Conservation (phyloP, 345 rosid species). For the Combretum micranthum region DNA sequence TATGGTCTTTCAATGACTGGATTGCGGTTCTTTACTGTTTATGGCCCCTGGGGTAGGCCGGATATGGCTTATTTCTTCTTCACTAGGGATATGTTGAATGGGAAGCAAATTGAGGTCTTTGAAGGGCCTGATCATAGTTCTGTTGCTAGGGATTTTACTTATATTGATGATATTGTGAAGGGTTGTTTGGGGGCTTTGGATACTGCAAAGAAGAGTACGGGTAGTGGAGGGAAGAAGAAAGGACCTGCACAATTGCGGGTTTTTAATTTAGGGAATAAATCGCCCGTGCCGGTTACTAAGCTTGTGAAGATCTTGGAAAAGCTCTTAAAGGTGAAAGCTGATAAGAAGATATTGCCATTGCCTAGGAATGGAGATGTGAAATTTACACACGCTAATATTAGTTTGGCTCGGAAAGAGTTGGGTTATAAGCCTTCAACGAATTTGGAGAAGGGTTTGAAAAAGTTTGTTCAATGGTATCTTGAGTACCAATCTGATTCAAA, state of each 20-base stretch:
- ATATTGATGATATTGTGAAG: slow-evolving; percentile 61
- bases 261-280: slow-evolving; percentile 56
- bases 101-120: slow-evolving; percentile 40
- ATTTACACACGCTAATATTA: slow-evolving; percentile 57
- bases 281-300: slow-evolving; percentile 46
- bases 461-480: slow-evolving; percentile 72
- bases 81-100: slow-evolving; percentile 47
- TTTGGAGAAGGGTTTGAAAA: slow-evolving; percentile 59
- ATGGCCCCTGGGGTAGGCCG: slow-evolving; percentile 74
- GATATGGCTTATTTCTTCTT: slow-evolving; percentile 75
- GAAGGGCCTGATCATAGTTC: slow-evolving; percentile 45
- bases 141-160: slow-evolving; percentile 65
- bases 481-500: slow-evolving; percentile 37
- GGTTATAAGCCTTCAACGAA: slow-evolving; percentile 50
- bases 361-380: slow-evolving; percentile 70
- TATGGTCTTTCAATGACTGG: slow-evolving; percentile 65
- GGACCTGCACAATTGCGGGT: slow-evolving; percentile 51
- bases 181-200: slow-evolving; percentile 60
- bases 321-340: slow-evolving; percentile 52
- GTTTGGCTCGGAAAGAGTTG: slow-evolving; percentile 45
- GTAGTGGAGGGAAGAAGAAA: slow-evolving; percentile 63
- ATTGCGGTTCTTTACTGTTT: slow-evolving; percentile 58
- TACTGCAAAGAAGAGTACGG: slow-evolving; percentile 63
- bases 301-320: slow-evolving; percentile 57
- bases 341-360: slow-evolving; percentile 47